A percentile compares a stretch with the other conserved stretches of the same genome.
Evolutionary conservation across 2,329 filamentous ascomycete species (phyloP).

Genomic region (Stagonosporopsis tanaceti): DNA sequence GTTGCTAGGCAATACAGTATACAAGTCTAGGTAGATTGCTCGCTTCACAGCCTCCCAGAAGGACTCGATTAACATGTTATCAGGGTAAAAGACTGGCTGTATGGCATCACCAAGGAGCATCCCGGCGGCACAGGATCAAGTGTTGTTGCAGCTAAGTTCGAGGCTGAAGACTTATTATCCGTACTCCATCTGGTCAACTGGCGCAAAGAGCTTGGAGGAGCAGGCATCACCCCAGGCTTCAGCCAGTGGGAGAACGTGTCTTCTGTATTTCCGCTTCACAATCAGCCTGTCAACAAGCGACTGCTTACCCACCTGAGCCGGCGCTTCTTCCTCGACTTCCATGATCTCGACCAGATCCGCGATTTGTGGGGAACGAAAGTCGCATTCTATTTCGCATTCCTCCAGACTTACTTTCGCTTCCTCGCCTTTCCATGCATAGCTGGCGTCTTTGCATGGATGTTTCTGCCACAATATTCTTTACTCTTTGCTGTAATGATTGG

Average conservation of each 20-base stretch:
- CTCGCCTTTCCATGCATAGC: conserved; percentile 41
- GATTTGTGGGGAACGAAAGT: conserved; percentile 78
- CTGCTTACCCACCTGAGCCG: conserved; percentile 80
- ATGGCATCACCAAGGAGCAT: conserved; percentile 73
- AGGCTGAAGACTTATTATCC: conserved; percentile 79
- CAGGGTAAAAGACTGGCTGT: conserved; percentile 85
- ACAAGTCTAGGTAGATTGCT: conserved; percentile 39
- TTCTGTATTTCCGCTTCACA: conserved; percentile 80
- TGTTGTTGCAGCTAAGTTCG: conserved; percentile 69
- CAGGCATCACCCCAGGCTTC: conserved; percentile 74
- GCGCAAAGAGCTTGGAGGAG: conserved; percentile 76
- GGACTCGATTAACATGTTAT: neutral
- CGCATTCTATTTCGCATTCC: conserved; percentile 48
- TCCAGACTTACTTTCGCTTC: conserved; percentile 45
- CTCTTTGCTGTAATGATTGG: conserved; percentile 42
- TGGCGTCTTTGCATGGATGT: conserved; percentile 41
- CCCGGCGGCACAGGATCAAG: conserved; percentile 56
- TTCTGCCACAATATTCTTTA: conserved; percentile 43
- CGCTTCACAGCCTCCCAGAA: neutral
- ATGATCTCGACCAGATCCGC: conserved; percentile 76
- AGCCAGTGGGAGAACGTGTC: conserved; percentile 77
- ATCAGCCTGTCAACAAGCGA: conserved; percentile 75
- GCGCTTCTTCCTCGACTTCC: conserved; percentile 71
- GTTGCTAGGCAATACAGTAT: conserved; percentile 41
- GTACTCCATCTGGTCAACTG: conserved; percentile 81